Percentiles rank a stretch among this genome's conserved stretches.
phyloP scores from a whole-genome alignment of 1,284 basidiomycete species.

The Tetrapyrgos nigripes region DNA sequence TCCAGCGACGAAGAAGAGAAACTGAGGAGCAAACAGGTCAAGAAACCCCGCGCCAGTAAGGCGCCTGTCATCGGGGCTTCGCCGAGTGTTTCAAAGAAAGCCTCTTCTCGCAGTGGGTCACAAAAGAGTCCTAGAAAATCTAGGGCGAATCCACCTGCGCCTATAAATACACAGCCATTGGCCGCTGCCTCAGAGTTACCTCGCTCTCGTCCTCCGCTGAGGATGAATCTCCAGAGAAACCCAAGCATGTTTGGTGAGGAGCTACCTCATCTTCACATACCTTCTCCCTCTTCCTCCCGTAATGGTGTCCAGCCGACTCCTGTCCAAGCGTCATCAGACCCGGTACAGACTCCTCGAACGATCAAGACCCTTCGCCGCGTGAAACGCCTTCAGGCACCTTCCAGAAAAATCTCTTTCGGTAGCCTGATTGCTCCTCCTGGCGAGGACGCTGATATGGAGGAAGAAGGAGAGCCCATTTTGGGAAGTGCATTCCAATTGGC shows the following conservation, averaged over 20 bases:
- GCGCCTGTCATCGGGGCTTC: background rate
- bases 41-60: conserved; percentile 3
- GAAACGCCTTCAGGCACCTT: conserved; percentile 41
- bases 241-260: conserved; percentile 66
- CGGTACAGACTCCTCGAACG: conserved; percentile 26
- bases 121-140: background rate
- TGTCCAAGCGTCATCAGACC: conserved; percentile 14
- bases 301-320: conserved; percentile 6
- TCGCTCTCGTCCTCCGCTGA: conserved; percentile 23
- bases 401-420: conserved; percentile 57
- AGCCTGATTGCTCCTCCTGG: conserved; percentile 43
- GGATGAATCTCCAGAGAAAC: conserved; percentile 58
- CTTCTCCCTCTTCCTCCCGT: conserved; percentile 5
- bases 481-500: conserved; percentile 69
- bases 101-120: background rate
- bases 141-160: background rate
- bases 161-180: background rate
- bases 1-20: conserved; percentile 23
- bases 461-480: conserved; percentile 41
- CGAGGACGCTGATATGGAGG: conserved; percentile 43
- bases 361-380: conserved; percentile 47
- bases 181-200: conserved; percentile 1
- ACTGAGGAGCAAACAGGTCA: conserved; percentile 13
- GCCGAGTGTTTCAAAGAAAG: background rate
- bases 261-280: conserved; percentile 39